A percentile compares a stretch with the other conserved stretches of the same genome.
Evolutionary conservation across 805 yeast species (phyloP).

Genomic region (Lachancea kluyveri): DNA sequence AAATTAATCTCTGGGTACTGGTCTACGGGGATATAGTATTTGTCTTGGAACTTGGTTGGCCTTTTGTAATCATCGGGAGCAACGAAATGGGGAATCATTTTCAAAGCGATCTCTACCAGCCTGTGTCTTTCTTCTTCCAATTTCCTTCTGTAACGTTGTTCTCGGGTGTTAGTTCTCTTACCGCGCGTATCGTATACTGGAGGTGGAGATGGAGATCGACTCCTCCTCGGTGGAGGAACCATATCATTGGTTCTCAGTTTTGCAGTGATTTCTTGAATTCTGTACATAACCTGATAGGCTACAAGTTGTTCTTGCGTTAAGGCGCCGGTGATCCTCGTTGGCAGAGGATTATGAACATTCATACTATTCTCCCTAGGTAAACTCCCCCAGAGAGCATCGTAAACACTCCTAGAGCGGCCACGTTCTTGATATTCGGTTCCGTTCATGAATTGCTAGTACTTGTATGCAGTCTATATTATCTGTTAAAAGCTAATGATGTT

Average conservation of each 20-base stretch:
- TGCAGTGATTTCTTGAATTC: constrained; percentile 76
- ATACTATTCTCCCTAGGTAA: constrained; percentile 5
- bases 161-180: constrained; percentile 79
- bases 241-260: constrained; percentile 47
- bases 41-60: constrained; percentile 70
- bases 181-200: constrained; percentile 85
- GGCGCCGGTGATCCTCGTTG: constrained; percentile 40
- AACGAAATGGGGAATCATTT: constrained; percentile 63
- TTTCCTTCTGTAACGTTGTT: constrained; percentile 50
- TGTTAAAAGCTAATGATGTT: too few species aligned
- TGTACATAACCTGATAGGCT: constrained; percentile 58
- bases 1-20: constrained; percentile 91
- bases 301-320: constrained; percentile 75
- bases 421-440: constrained; percentile 3
- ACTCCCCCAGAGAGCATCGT: constrained; percentile 12
- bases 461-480: too few species aligned
- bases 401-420: constrained; percentile 4
- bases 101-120: constrained; percentile 69
- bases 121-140: constrained; percentile 76
- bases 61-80: constrained; percentile 76
- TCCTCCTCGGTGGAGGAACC: constrained; percentile 39
- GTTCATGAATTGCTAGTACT: too few species aligned
- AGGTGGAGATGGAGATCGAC: constrained; percentile 82
- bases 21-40: constrained; percentile 75
- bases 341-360: constrained; percentile 21